Conservation (phyloP, 768 basidiomycete genomes). For the Kwoniella mangroviensis region DNA sequence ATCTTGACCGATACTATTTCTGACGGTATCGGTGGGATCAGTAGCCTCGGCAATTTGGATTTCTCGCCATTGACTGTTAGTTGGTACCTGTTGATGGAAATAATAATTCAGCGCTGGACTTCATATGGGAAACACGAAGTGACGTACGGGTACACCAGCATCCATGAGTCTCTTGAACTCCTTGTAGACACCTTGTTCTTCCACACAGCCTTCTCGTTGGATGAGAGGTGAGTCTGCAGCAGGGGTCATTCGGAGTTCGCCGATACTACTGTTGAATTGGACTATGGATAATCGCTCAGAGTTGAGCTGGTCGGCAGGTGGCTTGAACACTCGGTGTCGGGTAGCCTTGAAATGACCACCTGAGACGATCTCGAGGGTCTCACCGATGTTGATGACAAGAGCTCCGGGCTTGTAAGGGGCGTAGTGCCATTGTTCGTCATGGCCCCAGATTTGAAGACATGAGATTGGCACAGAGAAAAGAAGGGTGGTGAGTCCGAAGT, state of each 20-base stretch:
- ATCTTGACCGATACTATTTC: slow-evolving; percentile 44
- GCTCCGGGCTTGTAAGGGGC: slow-evolving; percentile 35
- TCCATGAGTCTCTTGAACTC: slow-evolving; percentile 51
- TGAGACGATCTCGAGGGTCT: slow-evolving; percentile 40
- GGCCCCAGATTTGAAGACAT: slow-evolving; percentile 36
- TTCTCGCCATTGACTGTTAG: slow-evolving; percentile 52
- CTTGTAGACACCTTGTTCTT: slow-evolving; percentile 51
- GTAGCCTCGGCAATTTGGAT: slow-evolving; percentile 51
- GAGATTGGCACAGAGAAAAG: slow-evolving; percentile 37
- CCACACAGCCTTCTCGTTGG: slow-evolving; percentile 52
- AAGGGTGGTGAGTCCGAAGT: slow-evolving; percentile 30
- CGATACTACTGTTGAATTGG: slow-evolving; percentile 33
- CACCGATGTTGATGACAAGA: slow-evolving; percentile 39
- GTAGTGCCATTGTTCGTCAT: slow-evolving; percentile 34
- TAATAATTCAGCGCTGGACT: background rate
- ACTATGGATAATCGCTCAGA: slow-evolving; percentile 41
- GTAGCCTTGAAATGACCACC: slow-evolving; percentile 51
- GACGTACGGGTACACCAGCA: slow-evolving; percentile 46
- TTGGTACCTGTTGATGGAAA: slow-evolving; percentile 29
- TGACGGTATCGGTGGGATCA: slow-evolving; percentile 45
- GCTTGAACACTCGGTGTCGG: slow-evolving; percentile 37
- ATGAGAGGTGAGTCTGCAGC: slow-evolving; percentile 50
- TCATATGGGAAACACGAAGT: background rate
- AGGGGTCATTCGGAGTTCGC: slow-evolving; percentile 43
- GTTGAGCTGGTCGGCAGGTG: slow-evolving; percentile 35